phyloP scores from a whole-genome alignment of 129 eudicot genomes.

The Erigeron canadensis region DNA sequence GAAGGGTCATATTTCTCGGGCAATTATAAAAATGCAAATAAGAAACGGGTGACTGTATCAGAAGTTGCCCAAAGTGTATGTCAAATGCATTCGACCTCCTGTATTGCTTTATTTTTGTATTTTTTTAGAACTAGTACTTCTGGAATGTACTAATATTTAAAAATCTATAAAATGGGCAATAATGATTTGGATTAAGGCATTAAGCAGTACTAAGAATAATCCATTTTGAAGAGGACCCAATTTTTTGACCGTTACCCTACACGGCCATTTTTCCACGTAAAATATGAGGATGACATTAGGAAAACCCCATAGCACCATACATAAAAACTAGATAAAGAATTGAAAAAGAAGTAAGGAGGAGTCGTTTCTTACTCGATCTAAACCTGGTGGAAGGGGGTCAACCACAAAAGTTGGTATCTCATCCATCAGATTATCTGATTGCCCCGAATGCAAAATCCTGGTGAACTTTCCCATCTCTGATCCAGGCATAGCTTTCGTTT shows the following conservation, averaged over 20 bases:
- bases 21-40: neutral
- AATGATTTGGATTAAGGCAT: no score
- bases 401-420: constrained; percentile 72
- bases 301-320: neutral
- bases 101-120: no score
- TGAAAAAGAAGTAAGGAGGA: constrained; percentile 7
- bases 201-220: neutral
- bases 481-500: constrained; percentile 49
- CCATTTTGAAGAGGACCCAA: neutral
- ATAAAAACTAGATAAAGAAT: neutral
- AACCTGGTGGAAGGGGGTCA: constrained; percentile 69
- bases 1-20: neutral
- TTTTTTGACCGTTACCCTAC: neutral
- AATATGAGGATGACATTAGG: no score
- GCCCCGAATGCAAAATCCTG: constrained; percentile 65
- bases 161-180: no score
- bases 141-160: no score
- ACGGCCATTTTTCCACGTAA: neutral
- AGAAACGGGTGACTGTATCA: neutral
- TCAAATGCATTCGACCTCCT: neutral
- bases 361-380: constrained; percentile 59
- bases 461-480: constrained; percentile 80
- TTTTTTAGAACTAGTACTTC: no score
- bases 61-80: neutral
- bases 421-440: constrained; percentile 60